Evolutionary conservation across 768 basidiomycete species (phyloP).

Genomic region (Xerocomus brunneocitrinus): DNA sequence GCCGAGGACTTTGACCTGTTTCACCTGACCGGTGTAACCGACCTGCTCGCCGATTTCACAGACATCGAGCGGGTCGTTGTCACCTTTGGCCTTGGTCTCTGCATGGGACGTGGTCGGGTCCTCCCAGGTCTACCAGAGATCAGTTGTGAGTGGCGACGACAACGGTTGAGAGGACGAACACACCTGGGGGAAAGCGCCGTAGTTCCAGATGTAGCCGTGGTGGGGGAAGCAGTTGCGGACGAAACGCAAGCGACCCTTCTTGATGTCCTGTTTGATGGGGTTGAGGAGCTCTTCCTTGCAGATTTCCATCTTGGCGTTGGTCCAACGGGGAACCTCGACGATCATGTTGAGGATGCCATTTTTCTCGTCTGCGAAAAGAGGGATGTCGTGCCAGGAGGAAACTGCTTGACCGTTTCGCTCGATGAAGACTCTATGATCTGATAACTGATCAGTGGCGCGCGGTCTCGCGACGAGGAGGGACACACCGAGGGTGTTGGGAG

Average conservation of each 20-base stretch:
- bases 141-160: neutral
- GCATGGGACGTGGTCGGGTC: conserved; percentile 82
- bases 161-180: conserved; percentile 13
- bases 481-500: conserved; percentile 91
- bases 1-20: conserved; percentile 99
- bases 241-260: conserved; percentile 92
- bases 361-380: conserved; percentile 94
- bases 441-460: conserved; percentile 24
- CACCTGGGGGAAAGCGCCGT: conserved; percentile 98
- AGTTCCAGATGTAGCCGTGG: conserved; percentile 99
- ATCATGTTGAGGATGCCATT: conserved; percentile 98
- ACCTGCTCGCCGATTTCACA: conserved; percentile 99
- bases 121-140: conserved; percentile 82
- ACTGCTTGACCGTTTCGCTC: conserved; percentile 84
- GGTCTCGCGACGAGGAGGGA: conserved; percentile 8
- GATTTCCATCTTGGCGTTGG: conserved; percentile 99
- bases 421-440: conserved; percentile 94
- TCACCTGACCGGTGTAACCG: conserved; percentile 94
- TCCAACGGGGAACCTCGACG: conserved; percentile 98
- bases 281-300: conserved; percentile 98
- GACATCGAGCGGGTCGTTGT: conserved; percentile 99
- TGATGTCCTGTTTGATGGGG: conserved; percentile 99
- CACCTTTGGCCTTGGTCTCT: conserved; percentile 98
- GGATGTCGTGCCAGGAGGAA: conserved; percentile 93
- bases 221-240: conserved; percentile 99